A percentile compares a stretch with the other conserved stretches of the same genome.
Conservation (phyloP, 1,284 basidiomycete genomes). For the Rhizoctonia solani region DNA sequence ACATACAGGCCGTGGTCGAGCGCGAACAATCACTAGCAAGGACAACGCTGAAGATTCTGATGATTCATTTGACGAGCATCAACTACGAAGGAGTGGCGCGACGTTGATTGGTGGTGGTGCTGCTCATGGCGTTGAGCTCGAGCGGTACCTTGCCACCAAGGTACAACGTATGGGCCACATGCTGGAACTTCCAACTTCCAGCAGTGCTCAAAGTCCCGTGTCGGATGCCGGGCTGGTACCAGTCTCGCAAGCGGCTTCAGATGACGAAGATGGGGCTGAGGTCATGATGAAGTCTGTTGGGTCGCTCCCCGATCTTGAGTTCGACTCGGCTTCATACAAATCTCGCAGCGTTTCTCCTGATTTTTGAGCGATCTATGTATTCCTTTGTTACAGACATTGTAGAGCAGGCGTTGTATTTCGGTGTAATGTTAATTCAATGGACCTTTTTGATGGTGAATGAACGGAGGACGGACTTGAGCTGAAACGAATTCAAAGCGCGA, state of each 20-base stretch:
- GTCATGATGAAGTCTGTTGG: slow-evolving; percentile 16
- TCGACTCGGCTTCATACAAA: slow-evolving; percentile 29
- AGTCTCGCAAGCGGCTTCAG: slow-evolving; percentile 25
- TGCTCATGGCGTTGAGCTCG: slow-evolving; percentile 84
- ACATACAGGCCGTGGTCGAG: slow-evolving; percentile 37
- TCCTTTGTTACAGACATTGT: background rate
- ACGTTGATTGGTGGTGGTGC: slow-evolving; percentile 84
- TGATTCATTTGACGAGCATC: slow-evolving; percentile 35
- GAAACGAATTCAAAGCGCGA: background rate
- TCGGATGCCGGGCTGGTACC: slow-evolving; percentile 4
- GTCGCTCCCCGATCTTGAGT: slow-evolving; percentile 30
- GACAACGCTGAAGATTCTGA: slow-evolving; percentile 34
- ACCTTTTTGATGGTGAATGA: no score
- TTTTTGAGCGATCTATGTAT: background rate
- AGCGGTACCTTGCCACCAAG: slow-evolving; percentile 96
- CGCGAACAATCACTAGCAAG: slow-evolving; percentile 11
- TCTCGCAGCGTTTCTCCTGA: slow-evolving; percentile 27
- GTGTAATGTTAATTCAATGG: no score
- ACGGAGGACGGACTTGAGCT: no score
- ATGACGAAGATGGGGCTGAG: slow-evolving; percentile 12
- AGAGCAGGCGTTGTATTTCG: no score
- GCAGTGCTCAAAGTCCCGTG: background rate
- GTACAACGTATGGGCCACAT: slow-evolving; percentile 96
- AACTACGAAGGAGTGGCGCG: slow-evolving; percentile 64
- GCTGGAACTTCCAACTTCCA: slow-evolving; percentile 58